Base-by-base conservation (phyloP, 2,329 filamentous ascomycete genomes). In the Xylogone sp. region DNA sequence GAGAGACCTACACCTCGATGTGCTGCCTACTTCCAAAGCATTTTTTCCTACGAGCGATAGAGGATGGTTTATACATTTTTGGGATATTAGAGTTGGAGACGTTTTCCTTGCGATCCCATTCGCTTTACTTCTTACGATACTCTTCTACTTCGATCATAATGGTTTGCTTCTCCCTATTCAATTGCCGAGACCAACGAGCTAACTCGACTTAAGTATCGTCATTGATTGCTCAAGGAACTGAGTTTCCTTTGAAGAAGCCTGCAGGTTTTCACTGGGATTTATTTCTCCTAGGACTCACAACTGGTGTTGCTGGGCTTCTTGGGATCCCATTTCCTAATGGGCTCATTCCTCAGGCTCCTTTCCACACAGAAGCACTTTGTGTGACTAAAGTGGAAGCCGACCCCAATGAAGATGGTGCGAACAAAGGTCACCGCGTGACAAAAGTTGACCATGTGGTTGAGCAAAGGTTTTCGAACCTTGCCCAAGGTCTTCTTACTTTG, bases 111-210 rank as follows among this genome's bases (percentile, higher is more conserved):
- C 91, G 1, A 79, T 95, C n/a, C 91, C 91, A 0, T 96, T 96
- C 71, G 90, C 89, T 0, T 64, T 95, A 29, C 74, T 96, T 1
- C 74, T 96, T 16, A 96, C 90, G 0, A 84, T 95, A 20, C 71
- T 96, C 3, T 96, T 96, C 66, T 95, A 87, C 73, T 95, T 94
- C 66, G 90, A 95, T 63, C 90, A 95, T 64, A 95, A 94, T 60
- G 86, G 86, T 88, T 42, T 29, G 2, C 44, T 51, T 53, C 50
- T 18, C 45, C 8, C 6, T 18, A n/a, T n/a, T n/a, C n/a, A n/a
- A n/a, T n/a, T n/a, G n/a, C n/a, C n/a, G n/a, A n/a, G n/a, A n/a
- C n/a, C 9, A 18, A 54, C 88, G 87, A 92, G 1, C 92, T 88
- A 0, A 90, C 88, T 5, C 79, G 92, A 24, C 92, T 92, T 49